Conservation (phyloP, 1,139 yeast species). For the Nadsonia starkeyi-henricii region DNA sequence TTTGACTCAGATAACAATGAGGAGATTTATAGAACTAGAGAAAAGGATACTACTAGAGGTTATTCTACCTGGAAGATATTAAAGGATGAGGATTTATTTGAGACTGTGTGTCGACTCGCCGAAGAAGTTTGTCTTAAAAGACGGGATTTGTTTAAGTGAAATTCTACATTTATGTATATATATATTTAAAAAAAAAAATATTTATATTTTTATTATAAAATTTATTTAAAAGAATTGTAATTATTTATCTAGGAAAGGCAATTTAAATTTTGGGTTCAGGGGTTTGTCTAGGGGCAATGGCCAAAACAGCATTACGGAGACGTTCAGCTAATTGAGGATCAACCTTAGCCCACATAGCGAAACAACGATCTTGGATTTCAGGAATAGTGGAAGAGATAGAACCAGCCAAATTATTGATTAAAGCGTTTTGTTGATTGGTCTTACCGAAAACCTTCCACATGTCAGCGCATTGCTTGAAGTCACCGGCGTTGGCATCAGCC, state of each 20-base stretch:
- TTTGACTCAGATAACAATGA: not conserved
- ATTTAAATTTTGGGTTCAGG: conserved; percentile 10
- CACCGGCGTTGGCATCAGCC: conserved; percentile 44
- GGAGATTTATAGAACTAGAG: not conserved
- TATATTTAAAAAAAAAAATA: too few relatives aligned
- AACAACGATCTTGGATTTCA: conserved; percentile 65
- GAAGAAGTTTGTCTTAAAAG: not conserved
- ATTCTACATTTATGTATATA: not conserved
- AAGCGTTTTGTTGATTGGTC: conserved; percentile 52
- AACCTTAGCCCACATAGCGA: conserved; percentile 65
- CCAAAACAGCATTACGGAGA: conserved; percentile 49
- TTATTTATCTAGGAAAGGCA: not conserved
- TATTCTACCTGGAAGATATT: not conserved
- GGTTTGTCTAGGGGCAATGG: conserved; percentile 36
- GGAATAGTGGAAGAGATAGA: conserved; percentile 62
- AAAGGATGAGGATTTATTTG: not conserved
- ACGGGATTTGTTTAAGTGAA: not conserved
- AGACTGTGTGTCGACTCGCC: not conserved
- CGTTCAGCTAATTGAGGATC: conserved; percentile 46
- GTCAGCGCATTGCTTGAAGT: conserved; percentile 54
- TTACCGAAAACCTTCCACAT: conserved; percentile 63
- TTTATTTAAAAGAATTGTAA: too few relatives aligned
- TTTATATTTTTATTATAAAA: too few relatives aligned
- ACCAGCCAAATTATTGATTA: conserved; percentile 72
- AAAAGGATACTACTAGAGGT: not conserved